Percentiles rank a stretch among this genome's conserved stretches.
These are phyloP conservation scores for Termitomyces eurrhizus DNA, from an alignment of 768 basidiomycete species.

Conservation along the genomic window DNA sequence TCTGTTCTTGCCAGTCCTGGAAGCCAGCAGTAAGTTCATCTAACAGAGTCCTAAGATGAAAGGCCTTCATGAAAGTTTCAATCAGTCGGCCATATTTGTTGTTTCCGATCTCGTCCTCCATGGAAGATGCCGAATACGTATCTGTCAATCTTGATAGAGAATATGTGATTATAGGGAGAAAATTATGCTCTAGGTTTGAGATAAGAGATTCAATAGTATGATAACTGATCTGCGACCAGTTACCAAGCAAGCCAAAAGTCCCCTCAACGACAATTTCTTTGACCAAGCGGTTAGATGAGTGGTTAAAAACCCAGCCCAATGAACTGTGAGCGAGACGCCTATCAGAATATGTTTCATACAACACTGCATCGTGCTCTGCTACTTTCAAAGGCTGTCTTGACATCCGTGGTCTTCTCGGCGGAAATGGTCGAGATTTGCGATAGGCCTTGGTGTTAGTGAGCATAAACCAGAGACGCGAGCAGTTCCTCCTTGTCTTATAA, in stretches of 20 bases:
- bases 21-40: background rate
- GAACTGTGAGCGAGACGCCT: background rate
- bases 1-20: background rate
- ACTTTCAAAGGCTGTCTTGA: background rate
- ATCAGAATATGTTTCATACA: background rate
- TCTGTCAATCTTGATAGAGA: background rate
- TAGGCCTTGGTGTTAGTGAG: no score
- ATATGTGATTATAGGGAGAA: background rate
- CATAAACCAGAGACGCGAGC: background rate
- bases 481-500: background rate
- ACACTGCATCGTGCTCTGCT: background rate
- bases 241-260: no score
- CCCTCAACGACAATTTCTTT: background rate
- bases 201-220: background rate
- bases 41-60: background rate
- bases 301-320: background rate
- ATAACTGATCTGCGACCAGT: background rate
- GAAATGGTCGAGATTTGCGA: no score
- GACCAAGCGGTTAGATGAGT: background rate
- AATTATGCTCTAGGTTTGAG: no score
- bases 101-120: background rate
- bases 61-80: background rate
- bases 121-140: background rate
- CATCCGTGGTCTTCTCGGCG: no score
- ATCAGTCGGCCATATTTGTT: background rate